Evolutionary conservation across 208 protist genomes (phyloP), one percentile per base, ranked within the genome.

Genomic region (Leptomonas seymouri): DNA sequence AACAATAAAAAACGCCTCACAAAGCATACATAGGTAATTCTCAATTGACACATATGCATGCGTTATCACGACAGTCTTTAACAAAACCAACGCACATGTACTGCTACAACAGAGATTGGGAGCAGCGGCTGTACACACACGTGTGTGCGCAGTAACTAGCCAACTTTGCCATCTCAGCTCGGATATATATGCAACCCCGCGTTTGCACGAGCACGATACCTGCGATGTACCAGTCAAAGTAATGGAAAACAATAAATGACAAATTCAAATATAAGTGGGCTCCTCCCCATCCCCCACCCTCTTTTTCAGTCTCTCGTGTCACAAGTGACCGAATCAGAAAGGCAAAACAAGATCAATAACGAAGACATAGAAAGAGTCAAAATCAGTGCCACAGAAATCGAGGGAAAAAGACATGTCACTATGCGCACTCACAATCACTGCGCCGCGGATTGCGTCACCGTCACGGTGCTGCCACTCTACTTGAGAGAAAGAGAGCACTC

Each of bases 181-280:
- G 20, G 2, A 48, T 39, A 39, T 9, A 39, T 39, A 39, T 9
- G 34, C 34, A 39, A 12, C 9, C 34, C 34, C 34, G 34, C 3
- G 3, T 3, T 39, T 3, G 34, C 34, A 3, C 34, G 7, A 39
- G 34, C 44, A 48, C 44, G 20, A 5, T 48, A 48, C 44, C 11
- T 48, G 18, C 44, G 3, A 48, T 34, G 20, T 44, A 31, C 25
- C 20, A 21, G 45, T 18, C 8, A 16, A 44, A 11, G 20, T 39
- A 12, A 9, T 12, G 7, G 34, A 39, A 39, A 39, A 39, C 34
- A 39, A 39, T 16, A 48, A 62, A 7, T 67, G 41, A 25, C 7
- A 34, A 21, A n/a, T 44, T 53, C 27, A 36, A 31, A 42, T 67
- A 55, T 67, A 27, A 48, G 21, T 67, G 21, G 25, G 2, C 25